phyloP scores from a whole-genome alignment of 2,329 filamentous ascomycete species.

The Chlorencoelia australis region DNA sequence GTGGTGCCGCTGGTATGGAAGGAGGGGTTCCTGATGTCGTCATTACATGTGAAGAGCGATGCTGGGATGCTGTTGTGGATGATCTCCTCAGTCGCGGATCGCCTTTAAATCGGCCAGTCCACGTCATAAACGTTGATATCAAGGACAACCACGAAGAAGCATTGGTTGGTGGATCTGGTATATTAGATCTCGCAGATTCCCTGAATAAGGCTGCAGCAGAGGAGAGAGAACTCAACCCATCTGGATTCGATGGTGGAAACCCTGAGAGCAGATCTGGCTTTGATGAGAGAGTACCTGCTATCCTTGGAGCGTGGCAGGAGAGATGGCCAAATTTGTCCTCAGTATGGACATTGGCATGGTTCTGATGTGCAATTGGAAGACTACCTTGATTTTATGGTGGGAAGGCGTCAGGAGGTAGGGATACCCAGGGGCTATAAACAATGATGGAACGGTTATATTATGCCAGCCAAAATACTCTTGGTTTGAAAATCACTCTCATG shows the following conservation, averaged over 20 bases:
- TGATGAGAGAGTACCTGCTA: slow-evolving; percentile 86
- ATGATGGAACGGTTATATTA: no score
- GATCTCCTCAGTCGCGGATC: slow-evolving; percentile 80
- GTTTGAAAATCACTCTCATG: no score
- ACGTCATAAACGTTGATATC: slow-evolving; percentile 98
- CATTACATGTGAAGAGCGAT: slow-evolving; percentile 94
- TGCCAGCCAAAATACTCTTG: no score
- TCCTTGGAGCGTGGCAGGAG: slow-evolving; percentile 89
- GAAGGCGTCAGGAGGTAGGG: no score
- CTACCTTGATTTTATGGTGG: no score
- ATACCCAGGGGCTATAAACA: no score
- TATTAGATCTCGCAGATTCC: slow-evolving; percentile 79
- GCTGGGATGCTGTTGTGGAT: slow-evolving; percentile 96
- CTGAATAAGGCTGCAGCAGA: slow-evolving; percentile 72
- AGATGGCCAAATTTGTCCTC: slow-evolving; percentile 85
- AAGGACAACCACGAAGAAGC: slow-evolving; percentile 98
- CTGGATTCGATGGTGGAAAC: slow-evolving; percentile 59
- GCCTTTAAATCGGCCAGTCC: slow-evolving; percentile 82
- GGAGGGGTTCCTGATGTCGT: slow-evolving; percentile 87
- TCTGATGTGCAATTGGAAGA: no score
- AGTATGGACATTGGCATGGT: slow-evolving; percentile 92
- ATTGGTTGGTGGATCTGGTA: slow-evolving; percentile 78
- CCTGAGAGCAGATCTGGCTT: slow-evolving; percentile 64
- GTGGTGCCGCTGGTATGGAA: slow-evolving; percentile 73
- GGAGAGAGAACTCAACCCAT: slow-evolving; percentile 55